These are phyloP conservation scores for Chytriomyces hyalinus DNA, from an alignment of 192 early-diverging fungal species.

Conservation along the genomic window DNA sequence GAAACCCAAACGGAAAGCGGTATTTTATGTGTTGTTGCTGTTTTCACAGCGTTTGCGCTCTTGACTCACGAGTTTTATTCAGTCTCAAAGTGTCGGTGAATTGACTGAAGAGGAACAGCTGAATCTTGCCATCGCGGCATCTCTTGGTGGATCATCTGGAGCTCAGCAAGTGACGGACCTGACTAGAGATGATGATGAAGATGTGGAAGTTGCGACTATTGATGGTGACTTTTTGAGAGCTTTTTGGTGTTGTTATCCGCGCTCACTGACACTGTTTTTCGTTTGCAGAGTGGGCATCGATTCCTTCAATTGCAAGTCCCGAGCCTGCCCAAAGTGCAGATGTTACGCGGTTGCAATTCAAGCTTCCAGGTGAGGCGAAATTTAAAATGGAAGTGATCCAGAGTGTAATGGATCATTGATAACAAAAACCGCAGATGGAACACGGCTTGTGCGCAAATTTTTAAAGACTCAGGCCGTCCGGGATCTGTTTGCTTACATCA, in stretches of 20 bases:
- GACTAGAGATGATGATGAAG: conserved; percentile 42
- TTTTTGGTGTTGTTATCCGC: neutral
- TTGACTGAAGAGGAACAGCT: conserved; percentile 93
- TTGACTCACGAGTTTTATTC: neutral
- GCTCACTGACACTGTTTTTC: neutral
- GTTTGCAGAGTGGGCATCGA: conserved; percentile 2
- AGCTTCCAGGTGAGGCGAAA: conserved; percentile 62
- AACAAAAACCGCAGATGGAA: conserved; percentile 63
- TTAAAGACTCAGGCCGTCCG: conserved; percentile 72
- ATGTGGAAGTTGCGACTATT: conserved; percentile 27
- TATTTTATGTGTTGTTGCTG: neutral
- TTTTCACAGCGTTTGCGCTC: neutral
- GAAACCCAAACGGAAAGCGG: conserved; percentile 41
- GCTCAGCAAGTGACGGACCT: conserved; percentile 33
- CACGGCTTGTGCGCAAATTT: conserved; percentile 78
- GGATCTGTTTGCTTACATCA: conserved; percentile 84
- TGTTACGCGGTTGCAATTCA: conserved; percentile 81
- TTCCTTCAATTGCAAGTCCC: neutral
- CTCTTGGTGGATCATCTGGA: conserved; percentile 51
- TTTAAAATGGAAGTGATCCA: neutral
- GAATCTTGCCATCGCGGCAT: conserved; percentile 80
- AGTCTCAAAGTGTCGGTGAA: conserved; percentile 36
- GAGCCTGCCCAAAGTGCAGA: conserved; percentile 44
- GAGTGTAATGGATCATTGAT: neutral
- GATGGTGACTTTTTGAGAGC: conserved; percentile 2